Base-by-base conservation (phyloP, 768 basidiomycete genomes). In the Hemileccinum impolitum region DNA sequence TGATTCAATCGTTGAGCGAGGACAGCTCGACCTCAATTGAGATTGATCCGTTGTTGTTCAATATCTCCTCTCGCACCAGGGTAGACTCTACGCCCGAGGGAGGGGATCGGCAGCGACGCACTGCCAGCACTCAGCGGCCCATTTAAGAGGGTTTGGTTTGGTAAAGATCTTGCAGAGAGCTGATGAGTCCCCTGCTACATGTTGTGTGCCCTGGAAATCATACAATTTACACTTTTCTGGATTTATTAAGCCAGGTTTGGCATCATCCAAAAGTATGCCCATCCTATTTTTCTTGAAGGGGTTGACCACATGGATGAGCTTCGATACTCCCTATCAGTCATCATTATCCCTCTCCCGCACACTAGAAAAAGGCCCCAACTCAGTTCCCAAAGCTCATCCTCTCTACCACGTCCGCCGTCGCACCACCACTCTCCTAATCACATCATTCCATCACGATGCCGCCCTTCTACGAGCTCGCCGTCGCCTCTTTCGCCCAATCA, bases 181-280 rank as follows among this genome's bases (percentile, higher is more conserved):
- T 43, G 31, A 43, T 23, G 31, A 34, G 14, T 10, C 35, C 21
- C 54, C 45, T 53, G 50, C 30, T 56, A 45, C 54, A 51, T 58
- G 60, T 53, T 51, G 52, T 35, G 51, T 40, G 45, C 63, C 62
- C 57, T 54, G 50, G 51, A 51, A 62, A 53, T 61, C 52, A 5
- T 9, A 35, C 51, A 62, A 67, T 67, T 63, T 69, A 34, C 52
- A 68, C 65, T 50, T 62, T 65, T 69, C 45, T 30, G 65, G 65
- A 43, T 69, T 67, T 55, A 67, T 67, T 68, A 55, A 51, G 11
- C 58, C 58, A 39, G 45, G 43, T 67, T 59, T 55, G 61, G 58
- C 47, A 32, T 23, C 23, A 23, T 52, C 48, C 37, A 30, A 35
- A n/a, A 31, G 50, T 51, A 50, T 60, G 49, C 43, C 42, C 50